phyloP scores from a whole-genome alignment of 805 yeast species.

The Ogataea ramenticola region DNA sequence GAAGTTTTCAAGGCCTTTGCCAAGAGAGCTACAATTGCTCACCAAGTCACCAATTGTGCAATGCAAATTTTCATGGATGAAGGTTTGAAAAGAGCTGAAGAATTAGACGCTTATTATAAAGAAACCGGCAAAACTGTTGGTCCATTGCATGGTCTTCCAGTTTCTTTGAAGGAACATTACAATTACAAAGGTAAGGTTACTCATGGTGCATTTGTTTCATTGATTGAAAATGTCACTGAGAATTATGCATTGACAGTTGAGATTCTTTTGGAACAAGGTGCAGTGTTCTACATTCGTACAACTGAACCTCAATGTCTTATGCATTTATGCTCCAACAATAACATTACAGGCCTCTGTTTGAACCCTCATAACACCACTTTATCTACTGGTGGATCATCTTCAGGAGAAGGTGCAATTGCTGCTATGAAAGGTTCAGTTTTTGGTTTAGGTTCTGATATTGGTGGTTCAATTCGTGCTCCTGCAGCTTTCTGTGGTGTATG shows the following conservation, averaged over 20 bases:
- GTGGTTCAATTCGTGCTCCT: conserved; percentile 50
- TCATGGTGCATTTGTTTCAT: conserved; percentile 40
- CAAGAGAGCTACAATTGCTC: conserved; percentile 40
- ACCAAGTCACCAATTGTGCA: conserved; percentile 43
- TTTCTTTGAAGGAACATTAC: conserved; percentile 55
- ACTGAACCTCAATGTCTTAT: conserved; percentile 50
- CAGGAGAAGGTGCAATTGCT: conserved; percentile 45
- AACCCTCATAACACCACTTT: conserved; percentile 42
- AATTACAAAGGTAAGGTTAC: conserved; percentile 43
- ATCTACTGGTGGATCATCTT: conserved; percentile 48
- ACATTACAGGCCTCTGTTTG: conserved; percentile 41
- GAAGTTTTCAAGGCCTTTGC: conserved; percentile 40
- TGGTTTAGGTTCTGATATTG: conserved; percentile 41
- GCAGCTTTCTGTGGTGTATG: conserved; percentile 46
- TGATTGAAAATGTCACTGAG: conserved; percentile 31
- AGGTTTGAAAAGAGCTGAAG: conserved; percentile 40
- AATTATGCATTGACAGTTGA: conserved; percentile 34
- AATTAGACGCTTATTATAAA: conserved; percentile 41
- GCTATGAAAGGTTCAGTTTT: conserved; percentile 39
- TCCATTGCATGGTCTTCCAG: conserved; percentile 58
- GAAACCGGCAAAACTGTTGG: conserved; percentile 42
- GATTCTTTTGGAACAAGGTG: conserved; percentile 43
- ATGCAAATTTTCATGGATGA: conserved; percentile 40
- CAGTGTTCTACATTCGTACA: conserved; percentile 49
- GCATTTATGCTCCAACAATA: conserved; percentile 50